Percentiles rank a stretch among this genome's conserved stretches.
phyloP scores from a whole-genome alignment of 441 rosid species.

The Erodium chrysanthum region DNA sequence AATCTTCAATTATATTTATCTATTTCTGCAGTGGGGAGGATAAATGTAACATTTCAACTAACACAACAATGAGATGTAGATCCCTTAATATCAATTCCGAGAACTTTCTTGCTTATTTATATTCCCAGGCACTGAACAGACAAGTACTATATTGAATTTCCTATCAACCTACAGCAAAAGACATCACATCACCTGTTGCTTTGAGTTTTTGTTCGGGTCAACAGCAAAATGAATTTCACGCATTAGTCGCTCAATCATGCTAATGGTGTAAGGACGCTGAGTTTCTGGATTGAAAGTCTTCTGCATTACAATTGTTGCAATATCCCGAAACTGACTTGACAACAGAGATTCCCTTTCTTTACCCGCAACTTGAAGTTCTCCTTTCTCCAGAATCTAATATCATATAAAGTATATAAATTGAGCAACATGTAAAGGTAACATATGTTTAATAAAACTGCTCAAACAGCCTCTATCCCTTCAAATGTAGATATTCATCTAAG shows the following conservation, averaged over 20 bases:
- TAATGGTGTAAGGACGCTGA: constrained; percentile 83
- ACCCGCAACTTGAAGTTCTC: constrained; percentile 97
- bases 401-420: neutral
- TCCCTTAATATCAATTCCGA: neutral
- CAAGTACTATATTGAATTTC: neutral
- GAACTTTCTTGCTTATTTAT: neutral
- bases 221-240: constrained; percentile 91
- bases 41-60: no score
- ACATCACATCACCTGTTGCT: constrained; percentile 62
- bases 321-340: constrained; percentile 85
- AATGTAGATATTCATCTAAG: neutral
- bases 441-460: neutral
- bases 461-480: neutral
- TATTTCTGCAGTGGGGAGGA: no score
- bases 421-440: neutral
- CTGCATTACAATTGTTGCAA: constrained; percentile 92
- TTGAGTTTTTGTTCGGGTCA: constrained; percentile 76
- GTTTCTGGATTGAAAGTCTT: constrained; percentile 88
- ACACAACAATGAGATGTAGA: no score
- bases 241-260: constrained; percentile 88
- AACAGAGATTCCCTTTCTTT: constrained; percentile 91
- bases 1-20: no score
- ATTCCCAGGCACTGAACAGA: neutral
- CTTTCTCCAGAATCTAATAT: constrained; percentile 74
- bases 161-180: neutral